Conservation (phyloP, 75 land plant genomes). For the Pseudotsuga menziesii region DNA sequence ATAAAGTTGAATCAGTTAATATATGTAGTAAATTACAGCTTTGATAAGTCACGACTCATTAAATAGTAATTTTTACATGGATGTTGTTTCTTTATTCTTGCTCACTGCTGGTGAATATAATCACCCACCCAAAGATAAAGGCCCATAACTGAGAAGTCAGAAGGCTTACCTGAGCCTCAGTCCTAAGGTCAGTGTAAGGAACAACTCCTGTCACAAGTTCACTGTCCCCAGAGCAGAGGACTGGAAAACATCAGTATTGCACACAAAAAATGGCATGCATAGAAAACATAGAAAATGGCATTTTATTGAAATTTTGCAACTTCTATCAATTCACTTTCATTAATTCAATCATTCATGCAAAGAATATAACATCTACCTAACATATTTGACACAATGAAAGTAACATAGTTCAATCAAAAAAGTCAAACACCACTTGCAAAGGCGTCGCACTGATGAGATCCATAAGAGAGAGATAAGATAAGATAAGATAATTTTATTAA, state of each 20-base stretch:
- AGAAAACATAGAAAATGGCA: neutral
- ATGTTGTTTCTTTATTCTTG: neutral
- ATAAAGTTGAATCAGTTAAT: no score
- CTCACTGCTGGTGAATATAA: no score
- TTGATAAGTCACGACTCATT: neutral
- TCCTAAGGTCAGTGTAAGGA: conserved; percentile 94
- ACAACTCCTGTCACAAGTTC: conserved; percentile 95
- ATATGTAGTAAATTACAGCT: no score
- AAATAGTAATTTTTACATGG: neutral
- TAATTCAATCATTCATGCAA: neutral
- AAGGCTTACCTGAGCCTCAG: conserved; percentile 86
- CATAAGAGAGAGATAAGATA: no score
- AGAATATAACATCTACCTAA: no score
- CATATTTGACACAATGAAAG: neutral
- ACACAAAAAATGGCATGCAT: conserved; percentile 6
- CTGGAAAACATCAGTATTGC: conserved; percentile 7
- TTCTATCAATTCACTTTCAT: neutral
- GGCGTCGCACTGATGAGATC: neutral
- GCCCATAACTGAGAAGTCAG: neutral
- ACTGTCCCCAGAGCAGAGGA: conserved; percentile 42
- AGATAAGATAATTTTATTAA: no score
- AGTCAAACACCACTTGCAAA: neutral
- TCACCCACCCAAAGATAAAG: neutral
- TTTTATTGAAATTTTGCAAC: neutral
- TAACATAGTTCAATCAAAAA: neutral